These are phyloP conservation scores for Chalara sp. DNA, from an alignment of 2,329 filamentous ascomycete genomes.

Conservation along the genomic window DNA sequence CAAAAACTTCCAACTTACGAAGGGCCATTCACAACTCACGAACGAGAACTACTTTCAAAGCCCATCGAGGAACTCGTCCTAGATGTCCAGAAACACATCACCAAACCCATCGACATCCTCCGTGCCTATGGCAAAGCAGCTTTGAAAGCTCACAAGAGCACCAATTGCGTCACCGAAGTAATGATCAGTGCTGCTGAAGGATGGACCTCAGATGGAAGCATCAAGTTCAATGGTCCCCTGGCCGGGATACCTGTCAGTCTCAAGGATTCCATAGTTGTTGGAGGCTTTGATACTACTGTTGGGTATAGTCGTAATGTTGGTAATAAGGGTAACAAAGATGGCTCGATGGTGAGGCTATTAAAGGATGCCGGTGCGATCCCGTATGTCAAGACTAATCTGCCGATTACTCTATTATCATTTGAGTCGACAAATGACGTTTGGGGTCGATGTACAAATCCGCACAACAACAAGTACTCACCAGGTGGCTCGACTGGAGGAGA, in stretches of 20 bases:
- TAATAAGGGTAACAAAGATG: slow-evolving; percentile 71
- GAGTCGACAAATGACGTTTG: slow-evolving; percentile 57
- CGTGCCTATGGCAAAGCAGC: slow-evolving; percentile 82
- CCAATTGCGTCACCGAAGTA: slow-evolving; percentile 85
- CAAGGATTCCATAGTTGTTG: slow-evolving; percentile 75
- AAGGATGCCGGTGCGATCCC: slow-evolving; percentile 86
- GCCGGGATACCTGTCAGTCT: slow-evolving; percentile 82
- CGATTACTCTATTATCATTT: slow-evolving; percentile 54
- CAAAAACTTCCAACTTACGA: slow-evolving; percentile 60
- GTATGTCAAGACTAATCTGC: slow-evolving; percentile 88
- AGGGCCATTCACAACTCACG: slow-evolving; percentile 53
- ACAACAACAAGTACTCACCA: slow-evolving; percentile 76
- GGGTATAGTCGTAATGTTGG: slow-evolving; percentile 70
- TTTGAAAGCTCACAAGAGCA: slow-evolving; percentile 74
- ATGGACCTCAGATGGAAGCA: slow-evolving; percentile 53
- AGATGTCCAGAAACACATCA: slow-evolving; percentile 63
- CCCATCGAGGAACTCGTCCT: slow-evolving; percentile 74
- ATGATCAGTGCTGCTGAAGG: slow-evolving; percentile 71
- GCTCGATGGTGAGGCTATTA: slow-evolving; percentile 65
- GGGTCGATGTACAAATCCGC: slow-evolving; percentile 77
- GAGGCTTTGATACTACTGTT: slow-evolving; percentile 76
- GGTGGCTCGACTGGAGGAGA: slow-evolving; percentile 74
- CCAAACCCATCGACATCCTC: slow-evolving; percentile 67
- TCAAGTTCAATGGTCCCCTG: slow-evolving; percentile 73
- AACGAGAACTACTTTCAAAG: slow-evolving; percentile 61